Evolutionary conservation across 306 rosid species (phyloP).

Genomic region (Cicer yamashitae): DNA sequence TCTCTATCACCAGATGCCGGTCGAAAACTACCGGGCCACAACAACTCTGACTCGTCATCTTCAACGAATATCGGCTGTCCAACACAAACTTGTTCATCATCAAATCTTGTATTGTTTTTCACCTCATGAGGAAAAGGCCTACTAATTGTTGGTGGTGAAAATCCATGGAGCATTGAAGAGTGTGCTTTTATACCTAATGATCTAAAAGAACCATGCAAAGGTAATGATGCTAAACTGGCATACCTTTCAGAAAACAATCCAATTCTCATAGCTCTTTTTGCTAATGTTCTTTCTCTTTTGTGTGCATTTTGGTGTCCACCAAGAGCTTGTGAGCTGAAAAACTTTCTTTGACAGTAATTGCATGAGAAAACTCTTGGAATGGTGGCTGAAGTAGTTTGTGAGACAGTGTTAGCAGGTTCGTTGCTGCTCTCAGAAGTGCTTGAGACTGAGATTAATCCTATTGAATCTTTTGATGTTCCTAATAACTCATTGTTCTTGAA

Average conservation of each 20-base stretch:
- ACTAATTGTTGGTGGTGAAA: conserved; percentile 47
- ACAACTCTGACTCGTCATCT: conserved; percentile 69
- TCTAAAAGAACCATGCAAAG: conserved; percentile 77
- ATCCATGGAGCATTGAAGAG: conserved; percentile 73
- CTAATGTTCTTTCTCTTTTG: conserved; percentile 82
- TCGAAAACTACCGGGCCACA: conserved; percentile 95
- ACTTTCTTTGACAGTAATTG: conserved; percentile 90
- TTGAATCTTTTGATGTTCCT: conserved; percentile 46
- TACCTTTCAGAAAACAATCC: conserved; percentile 74
- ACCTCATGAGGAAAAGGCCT: conserved; percentile 56
- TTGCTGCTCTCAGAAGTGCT: conserved; percentile 91
- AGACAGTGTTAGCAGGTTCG: conserved; percentile 50
- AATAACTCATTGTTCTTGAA: conserved; percentile 54
- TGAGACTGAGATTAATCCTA: conserved; percentile 66
- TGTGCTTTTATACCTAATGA: conserved; percentile 86
- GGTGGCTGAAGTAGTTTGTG: conserved; percentile 55
- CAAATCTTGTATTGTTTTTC: conserved; percentile 59
- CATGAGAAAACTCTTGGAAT: conserved; percentile 72
- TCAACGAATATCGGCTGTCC: conserved; percentile 74
- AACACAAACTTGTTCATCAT: conserved; percentile 54
- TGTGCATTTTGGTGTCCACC: conserved; percentile 98
- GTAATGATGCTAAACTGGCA: conserved; percentile 74
- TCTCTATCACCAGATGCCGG: conserved; percentile 49
- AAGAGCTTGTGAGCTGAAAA: conserved; percentile 92
- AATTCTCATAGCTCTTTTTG: conserved; percentile 87